A percentile compares a stretch with the other conserved stretches of the same genome.
Conservation (phyloP, 169 alveolate species). For the Plasmodium ovale region DNA sequence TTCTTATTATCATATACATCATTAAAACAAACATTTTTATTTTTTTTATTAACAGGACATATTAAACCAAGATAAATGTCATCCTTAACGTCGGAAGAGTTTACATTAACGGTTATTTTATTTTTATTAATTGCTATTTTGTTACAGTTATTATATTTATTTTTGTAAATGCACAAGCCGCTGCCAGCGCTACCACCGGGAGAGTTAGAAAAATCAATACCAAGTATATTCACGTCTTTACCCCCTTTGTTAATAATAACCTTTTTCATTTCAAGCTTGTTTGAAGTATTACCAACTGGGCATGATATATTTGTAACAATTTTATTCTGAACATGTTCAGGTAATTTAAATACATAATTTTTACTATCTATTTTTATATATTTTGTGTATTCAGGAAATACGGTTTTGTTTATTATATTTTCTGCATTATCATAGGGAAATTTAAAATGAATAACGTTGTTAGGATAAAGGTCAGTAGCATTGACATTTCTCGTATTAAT, state of each 20-base stretch:
- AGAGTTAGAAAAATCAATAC: slow-evolving; percentile 33
- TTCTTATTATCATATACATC: slow-evolving; percentile 32
- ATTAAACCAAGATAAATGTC: slow-evolving; percentile 18
- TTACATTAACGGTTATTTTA: slow-evolving; percentile 29
- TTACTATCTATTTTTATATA: slow-evolving; percentile 8
- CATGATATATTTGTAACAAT: background rate
- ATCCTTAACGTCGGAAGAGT: background rate
- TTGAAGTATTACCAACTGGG: background rate
- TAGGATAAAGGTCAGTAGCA: background rate
- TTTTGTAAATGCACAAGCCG: slow-evolving; percentile 6
- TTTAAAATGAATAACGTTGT: slow-evolving; percentile 45
- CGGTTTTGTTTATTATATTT: background rate
- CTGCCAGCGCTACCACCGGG: too few species aligned
- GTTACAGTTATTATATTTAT: slow-evolving; percentile 4
- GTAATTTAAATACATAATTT: slow-evolving; percentile 16
- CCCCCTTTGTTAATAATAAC: slow-evolving; percentile 21
- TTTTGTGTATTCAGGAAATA: slow-evolving; percentile 27
- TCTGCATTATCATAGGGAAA: background rate
- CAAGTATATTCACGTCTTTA: background rate
- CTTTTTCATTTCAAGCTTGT: slow-evolving; percentile 7
- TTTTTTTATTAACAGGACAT: slow-evolving; percentile 43
- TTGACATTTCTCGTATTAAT: background rate
- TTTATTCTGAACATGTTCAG: slow-evolving; percentile 4
- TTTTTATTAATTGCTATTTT: slow-evolving; percentile 1
- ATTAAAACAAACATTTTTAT: slow-evolving; percentile 41